These are phyloP conservation scores for Rhododendron ferrugineum DNA, from an alignment of 148 eudicot genomes.

Conservation along the genomic window DNA sequence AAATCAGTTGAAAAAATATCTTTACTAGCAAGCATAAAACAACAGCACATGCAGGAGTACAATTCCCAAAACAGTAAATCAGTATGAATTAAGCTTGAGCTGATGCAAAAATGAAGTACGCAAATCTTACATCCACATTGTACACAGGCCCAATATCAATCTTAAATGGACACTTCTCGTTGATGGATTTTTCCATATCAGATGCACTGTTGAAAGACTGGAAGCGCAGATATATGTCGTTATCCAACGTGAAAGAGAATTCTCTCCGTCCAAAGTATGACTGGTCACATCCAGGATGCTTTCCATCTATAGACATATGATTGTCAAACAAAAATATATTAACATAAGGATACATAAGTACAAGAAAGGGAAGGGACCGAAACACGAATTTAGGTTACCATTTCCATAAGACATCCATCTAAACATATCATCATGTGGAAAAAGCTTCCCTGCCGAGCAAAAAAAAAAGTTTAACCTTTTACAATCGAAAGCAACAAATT, in stretches of 20 bases:
- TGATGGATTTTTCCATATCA: constrained; percentile 77
- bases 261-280: constrained; percentile 85
- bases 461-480: not conserved
- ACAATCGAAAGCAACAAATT: not conserved
- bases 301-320: constrained; percentile 59
- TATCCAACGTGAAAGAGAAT: constrained; percentile 72
- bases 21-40: not conserved
- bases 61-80: not conserved
- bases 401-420: constrained; percentile 96
- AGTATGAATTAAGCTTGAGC: not conserved
- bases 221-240: constrained; percentile 72
- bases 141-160: constrained; percentile 97
- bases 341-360: not conserved
- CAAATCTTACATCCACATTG: constrained; percentile 71
- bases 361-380: not conserved
- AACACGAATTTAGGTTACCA: constrained; percentile 38
- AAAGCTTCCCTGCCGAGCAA: constrained; percentile 62
- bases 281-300: constrained; percentile 84
- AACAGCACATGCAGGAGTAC: not conserved
- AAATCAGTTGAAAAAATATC: not conserved
- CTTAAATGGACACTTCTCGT: constrained; percentile 80
- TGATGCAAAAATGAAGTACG: not conserved
- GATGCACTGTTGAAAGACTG: constrained; percentile 67
- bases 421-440: constrained; percentile 73
- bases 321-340: not conserved